A percentile compares a stretch with the other conserved stretches of the same genome.
Evolutionary conservation across 1,284 basidiomycete genomes (phyloP).

Genomic region (Phenoliferia sp.): DNA sequence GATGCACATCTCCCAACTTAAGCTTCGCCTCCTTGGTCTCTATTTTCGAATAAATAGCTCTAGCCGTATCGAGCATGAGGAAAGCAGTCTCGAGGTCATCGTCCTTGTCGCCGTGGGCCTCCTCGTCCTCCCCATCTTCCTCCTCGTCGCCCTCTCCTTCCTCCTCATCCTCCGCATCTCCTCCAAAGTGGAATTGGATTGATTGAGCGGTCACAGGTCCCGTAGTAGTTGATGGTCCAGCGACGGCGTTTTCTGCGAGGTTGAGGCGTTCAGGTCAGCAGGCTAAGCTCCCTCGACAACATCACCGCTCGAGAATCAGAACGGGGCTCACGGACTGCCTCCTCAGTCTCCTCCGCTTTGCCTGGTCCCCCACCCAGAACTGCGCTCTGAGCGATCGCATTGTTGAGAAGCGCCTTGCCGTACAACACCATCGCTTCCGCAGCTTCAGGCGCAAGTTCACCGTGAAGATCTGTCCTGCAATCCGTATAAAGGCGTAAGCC

Average conservation of each 20-base stretch:
- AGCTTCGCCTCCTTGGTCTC: conserved; percentile 12
- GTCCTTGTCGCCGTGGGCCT: conserved; percentile 25
- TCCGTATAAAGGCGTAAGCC: background rate
- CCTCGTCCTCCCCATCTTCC: conserved; percentile 19
- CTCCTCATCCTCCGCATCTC: conserved; percentile 29
- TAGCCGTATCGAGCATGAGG: conserved; percentile 33
- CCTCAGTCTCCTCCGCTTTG: conserved; percentile 7
- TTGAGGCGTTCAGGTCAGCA: conserved; percentile 1
- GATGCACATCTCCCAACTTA: conserved; percentile 32
- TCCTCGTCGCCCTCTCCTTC: conserved; percentile 20
- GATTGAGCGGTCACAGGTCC: conserved; percentile 10
- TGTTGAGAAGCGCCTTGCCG: conserved; percentile 37
- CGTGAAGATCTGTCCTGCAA: conserved; percentile 29
- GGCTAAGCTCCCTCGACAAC: too few relatives aligned
- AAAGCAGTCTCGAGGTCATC: conserved; percentile 36
- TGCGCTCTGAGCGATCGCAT: conserved; percentile 35
- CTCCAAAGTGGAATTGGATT: conserved; percentile 31
- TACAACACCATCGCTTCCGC: conserved; percentile 37
- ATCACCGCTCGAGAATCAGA: background rate
- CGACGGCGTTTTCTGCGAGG: conserved; percentile 18
- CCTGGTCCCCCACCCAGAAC: conserved; percentile 29
- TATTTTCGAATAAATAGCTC: conserved; percentile 19
- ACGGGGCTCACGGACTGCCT: background rate
- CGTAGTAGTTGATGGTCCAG: conserved; percentile 12
- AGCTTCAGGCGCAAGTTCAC: conserved; percentile 32